Conservation (phyloP, 202 grass and related monocot species). For the Dendrocalamus latiflorus region DNA sequence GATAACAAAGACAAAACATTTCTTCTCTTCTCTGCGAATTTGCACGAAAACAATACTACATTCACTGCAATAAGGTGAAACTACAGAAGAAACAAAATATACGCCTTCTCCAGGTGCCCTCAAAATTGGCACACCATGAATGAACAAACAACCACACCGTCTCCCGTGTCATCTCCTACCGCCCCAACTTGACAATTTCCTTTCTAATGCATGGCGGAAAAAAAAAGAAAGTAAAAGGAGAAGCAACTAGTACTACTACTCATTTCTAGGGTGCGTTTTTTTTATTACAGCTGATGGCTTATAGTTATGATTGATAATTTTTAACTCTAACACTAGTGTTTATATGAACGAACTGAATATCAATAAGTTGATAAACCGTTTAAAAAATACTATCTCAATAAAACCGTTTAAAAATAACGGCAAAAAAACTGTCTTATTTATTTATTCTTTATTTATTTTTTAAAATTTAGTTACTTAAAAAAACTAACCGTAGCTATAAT, state of each 20-base stretch:
- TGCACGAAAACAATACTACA: neutral
- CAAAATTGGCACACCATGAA: slow-evolving; percentile 34
- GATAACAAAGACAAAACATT: neutral
- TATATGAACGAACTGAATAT: no score
- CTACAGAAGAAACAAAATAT: neutral
- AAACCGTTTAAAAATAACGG: no score
- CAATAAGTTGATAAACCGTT: no score
- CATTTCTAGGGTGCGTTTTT: no score
- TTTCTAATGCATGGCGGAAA: neutral
- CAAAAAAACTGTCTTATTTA: no score
- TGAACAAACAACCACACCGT: slow-evolving; percentile 9
- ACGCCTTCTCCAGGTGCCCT: slow-evolving; percentile 11
- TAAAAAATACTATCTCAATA: no score
- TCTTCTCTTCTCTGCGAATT: neutral
- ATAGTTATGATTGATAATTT: no score
- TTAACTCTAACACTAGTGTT: no score
- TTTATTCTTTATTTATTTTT: no score
- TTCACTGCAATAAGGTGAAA: neutral
- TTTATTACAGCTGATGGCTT: no score
- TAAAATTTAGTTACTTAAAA: no score
- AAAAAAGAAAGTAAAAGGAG: neutral
- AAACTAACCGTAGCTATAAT: no score
- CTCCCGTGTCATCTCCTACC: neutral
- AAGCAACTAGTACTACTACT: neutral
- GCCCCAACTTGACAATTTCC: neutral